Evolutionary conservation across 345 rosid species (phyloP), one percentile per base, ranked within the genome.

Genomic region (Excoecaria agallocha): DNA sequence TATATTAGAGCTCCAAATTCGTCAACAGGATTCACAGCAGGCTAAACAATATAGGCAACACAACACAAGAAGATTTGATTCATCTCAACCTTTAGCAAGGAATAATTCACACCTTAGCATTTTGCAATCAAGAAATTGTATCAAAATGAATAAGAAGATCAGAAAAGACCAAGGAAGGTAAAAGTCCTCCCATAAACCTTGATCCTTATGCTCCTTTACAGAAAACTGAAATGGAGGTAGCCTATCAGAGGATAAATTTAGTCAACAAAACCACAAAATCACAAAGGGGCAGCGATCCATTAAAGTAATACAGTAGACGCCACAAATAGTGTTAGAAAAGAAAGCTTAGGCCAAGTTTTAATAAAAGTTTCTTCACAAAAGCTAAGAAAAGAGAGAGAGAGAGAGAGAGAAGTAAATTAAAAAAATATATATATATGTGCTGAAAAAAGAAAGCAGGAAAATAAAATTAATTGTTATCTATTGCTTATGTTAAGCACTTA

Each of bases 1-100:
- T 91, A 90, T 66, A 94, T 85, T 48, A 91, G 86, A 57, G 96
- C 90, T 72, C 97, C 97, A 81, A 87, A 89, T 76, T 94, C 97
- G 43, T 94, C 97, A 17, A 94, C 78, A 24, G 92, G 89, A 66
- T 79, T 84, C 66, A 92, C 93, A 5, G 82, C 72, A 66, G 89
- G 86, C 97, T 94, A 85, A 55, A 80, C 69, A 61, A 78, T 37
- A 38, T 66, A 82, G 30, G 16, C 12, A 70, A 74, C 38, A 72
- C 49, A 66, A 61, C 9, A 70, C 60, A 74, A 58, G 6, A 45
- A 65, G 57, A 71, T 37, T 24, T 24, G n/a, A 22, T 8, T 59
- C 58, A 52, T 37, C 30, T 52, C 54, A 43, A 71, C 20, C 24
- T 52, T 41, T 51, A 46, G 64, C 24, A 69, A 19, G n/a, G 11